Base-by-base conservation (phyloP, 768 basidiomycete species). In the Mycena kentingensis region DNA sequence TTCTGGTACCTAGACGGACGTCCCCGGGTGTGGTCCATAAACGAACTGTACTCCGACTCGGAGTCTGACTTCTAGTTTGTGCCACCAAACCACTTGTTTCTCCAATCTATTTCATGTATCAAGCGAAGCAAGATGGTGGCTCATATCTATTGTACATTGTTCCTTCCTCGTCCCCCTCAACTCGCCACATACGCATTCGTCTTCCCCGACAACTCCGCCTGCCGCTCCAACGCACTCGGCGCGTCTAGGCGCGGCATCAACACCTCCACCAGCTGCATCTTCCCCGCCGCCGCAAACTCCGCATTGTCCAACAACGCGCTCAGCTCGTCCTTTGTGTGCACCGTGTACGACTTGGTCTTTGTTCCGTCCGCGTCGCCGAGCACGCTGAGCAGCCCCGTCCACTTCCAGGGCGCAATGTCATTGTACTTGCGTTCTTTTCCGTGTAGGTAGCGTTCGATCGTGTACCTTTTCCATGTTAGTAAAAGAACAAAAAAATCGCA, bases 331-430 rank as follows among this genome's bases (percentile, higher is more conserved):
- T 87, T 90, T 47, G 77, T 87, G 57, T 70, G 70, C 35, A 92
- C 86, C 11, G 76, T 85, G 68, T 88, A 86, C 3, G 87, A 87
- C 62, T 73, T 74, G 37, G 80, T 79, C 18, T 73, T 65, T 24
- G 73, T 73, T 46, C 78, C 78, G 26, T 80, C 68, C 31, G 73
- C 52, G 58, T 82, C 83, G 37, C 81, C 82, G 35, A 90, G 71
- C 25, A 79, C 77, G 27, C 74, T 74, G n/a, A 90, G 72, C 27
- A 90, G 74, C 50, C 73, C 72, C 2, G 83, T 78, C 83, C 84
- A 90, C 61, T 82, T 80, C 88, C 93, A 97, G 62, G 85, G 72
- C 24, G 78, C 75, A 58, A 98, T 87, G 64, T 97, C 86, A 66
- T 96, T 96, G 70, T 97, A 95, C 65, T 55, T 55, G 36, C 58